A percentile compares a stretch with the other conserved stretches of the same genome.
These are phyloP conservation scores for Geosmithia putterillii DNA, from an alignment of 2,329 filamentous ascomycete species.

Conservation along the genomic window DNA sequence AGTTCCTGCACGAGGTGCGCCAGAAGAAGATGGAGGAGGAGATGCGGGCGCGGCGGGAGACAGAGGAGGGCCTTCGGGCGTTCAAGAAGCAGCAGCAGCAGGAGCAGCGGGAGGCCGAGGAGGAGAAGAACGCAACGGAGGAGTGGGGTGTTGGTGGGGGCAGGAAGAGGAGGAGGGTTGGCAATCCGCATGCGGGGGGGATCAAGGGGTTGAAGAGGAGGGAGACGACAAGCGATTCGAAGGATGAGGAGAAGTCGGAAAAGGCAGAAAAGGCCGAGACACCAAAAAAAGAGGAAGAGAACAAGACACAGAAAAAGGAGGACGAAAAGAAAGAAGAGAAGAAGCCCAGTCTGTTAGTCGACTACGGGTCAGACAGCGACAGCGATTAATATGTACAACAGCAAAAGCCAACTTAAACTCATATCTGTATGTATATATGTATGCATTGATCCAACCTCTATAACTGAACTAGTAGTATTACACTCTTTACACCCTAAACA, in stretches of 20 bases:
- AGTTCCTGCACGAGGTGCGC: slow-evolving; percentile 54
- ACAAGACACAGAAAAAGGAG: background rate
- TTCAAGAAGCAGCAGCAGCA: slow-evolving; percentile 40
- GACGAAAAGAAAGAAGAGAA: slow-evolving; percentile 9
- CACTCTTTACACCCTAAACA: background rate
- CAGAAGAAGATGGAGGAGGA: slow-evolving; percentile 39
- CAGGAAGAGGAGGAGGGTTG: slow-evolving; percentile 23
- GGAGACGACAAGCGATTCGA: too few species aligned
- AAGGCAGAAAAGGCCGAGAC: slow-evolving; percentile 3
- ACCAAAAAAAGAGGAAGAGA: slow-evolving; percentile 1
- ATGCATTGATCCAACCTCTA: background rate
- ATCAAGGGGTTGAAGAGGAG: slow-evolving; percentile 10
- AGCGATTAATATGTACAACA: background rate
- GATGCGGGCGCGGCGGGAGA: slow-evolving; percentile 39
- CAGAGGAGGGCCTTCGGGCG: slow-evolving; percentile 39
- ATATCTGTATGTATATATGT: background rate
- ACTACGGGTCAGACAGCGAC: slow-evolving; percentile 37
- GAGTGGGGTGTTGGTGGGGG: slow-evolving; percentile 12
- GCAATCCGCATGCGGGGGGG: slow-evolving; percentile 22
- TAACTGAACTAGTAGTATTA: too few species aligned
- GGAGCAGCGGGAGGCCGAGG: slow-evolving; percentile 6
- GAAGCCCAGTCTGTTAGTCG: slow-evolving; percentile 25
- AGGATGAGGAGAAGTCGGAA: slow-evolving; percentile 6
- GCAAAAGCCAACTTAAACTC: too few species aligned
- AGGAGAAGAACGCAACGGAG: slow-evolving; percentile 4